Conservation (phyloP, 2,329 filamentous ascomycete species). For the Pseudogymnoascus sp. region DNA sequence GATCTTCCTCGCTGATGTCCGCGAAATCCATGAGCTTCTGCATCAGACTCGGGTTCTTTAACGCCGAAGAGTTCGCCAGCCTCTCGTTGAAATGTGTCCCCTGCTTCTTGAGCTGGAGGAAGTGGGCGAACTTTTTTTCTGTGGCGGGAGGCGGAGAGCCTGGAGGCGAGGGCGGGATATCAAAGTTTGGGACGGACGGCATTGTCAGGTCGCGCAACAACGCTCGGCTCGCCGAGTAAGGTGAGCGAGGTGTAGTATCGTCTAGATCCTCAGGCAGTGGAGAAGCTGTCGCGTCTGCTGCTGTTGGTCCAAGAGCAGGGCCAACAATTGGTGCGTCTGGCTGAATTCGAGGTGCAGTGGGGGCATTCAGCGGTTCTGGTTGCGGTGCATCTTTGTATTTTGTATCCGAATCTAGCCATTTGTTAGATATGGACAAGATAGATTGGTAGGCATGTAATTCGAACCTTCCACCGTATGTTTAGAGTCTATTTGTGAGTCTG, state of each 20-base stretch:
- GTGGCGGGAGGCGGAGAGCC: slow-evolving; percentile 45
- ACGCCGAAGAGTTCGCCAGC: slow-evolving; percentile 54
- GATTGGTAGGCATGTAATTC: neutral
- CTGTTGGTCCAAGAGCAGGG: slow-evolving; percentile 22
- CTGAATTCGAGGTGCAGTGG: slow-evolving; percentile 4
- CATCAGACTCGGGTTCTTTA: slow-evolving; percentile 64
- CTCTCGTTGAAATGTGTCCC: slow-evolving; percentile 72
- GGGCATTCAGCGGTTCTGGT: neutral
- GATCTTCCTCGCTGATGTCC: slow-evolving; percentile 43
- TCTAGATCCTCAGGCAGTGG: slow-evolving; percentile 21
- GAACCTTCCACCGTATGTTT: neutral
- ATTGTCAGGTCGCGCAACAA: slow-evolving; percentile 65
- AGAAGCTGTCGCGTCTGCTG: slow-evolving; percentile 13
- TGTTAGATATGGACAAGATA: slow-evolving; percentile 4
- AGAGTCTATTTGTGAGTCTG: neutral
- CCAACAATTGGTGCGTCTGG: slow-evolving; percentile 21
- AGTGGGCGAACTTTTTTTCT: slow-evolving; percentile 62
- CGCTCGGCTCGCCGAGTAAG: slow-evolving; percentile 57
- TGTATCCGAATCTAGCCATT: neutral
- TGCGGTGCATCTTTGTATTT: neutral
- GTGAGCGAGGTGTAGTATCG: slow-evolving; percentile 37
- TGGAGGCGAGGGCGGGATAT: slow-evolving; percentile 66
- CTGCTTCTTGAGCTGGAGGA: slow-evolving; percentile 67
- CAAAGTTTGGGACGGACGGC: slow-evolving; percentile 60
- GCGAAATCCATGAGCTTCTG: slow-evolving; percentile 67